Evolutionary conservation across 2,329 filamentous ascomycete genomes (phyloP).

Genomic region (Pyrenophora teres): DNA sequence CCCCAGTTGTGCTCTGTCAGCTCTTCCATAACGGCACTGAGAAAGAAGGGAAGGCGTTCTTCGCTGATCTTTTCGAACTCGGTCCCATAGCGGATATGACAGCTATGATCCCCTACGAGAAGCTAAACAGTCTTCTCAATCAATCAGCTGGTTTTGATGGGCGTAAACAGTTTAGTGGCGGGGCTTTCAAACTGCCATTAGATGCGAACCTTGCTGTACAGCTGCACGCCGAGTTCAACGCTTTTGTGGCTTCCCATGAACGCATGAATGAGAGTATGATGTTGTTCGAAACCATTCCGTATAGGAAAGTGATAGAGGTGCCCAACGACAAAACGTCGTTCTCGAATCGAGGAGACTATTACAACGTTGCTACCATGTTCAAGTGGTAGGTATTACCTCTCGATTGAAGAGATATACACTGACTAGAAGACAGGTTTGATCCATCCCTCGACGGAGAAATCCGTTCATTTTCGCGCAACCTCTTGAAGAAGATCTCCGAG

Average conservation of each 20-base stretch:
- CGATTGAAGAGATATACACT: not conserved
- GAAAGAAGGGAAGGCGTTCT: conserved; percentile 33
- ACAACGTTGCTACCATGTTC: conserved; percentile 39
- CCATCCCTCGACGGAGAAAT: conserved; percentile 32
- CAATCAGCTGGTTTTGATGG: conserved; percentile 39
- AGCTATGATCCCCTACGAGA: conserved; percentile 37
- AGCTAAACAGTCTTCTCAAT: conserved; percentile 43
- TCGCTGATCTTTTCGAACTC: conserved; percentile 34
- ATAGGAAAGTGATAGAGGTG: conserved; percentile 30
- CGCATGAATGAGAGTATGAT: conserved; percentile 34
- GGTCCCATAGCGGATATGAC: conserved; percentile 32
- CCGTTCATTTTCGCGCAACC: conserved; percentile 28
- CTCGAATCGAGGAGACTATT: conserved; percentile 40
- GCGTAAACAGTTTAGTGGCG: conserved; percentile 46
- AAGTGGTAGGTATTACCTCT: conserved; percentile 32
- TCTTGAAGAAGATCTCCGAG: conserved; percentile 34
- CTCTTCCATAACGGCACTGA: conserved; percentile 46
- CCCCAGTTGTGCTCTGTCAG: conserved; percentile 35
- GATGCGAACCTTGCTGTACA: conserved; percentile 25
- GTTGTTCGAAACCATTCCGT: conserved; percentile 38
- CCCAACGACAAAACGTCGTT: conserved; percentile 33
- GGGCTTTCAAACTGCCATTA: conserved; percentile 44
- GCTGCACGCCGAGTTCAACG: conserved; percentile 33
- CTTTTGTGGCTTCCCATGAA: conserved; percentile 32
- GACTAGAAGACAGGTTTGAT: conserved; percentile 27